These are phyloP conservation scores for Pneumocystis sp. DNA, from an alignment of 1,139 yeast species.

Conservation along the genomic window DNA sequence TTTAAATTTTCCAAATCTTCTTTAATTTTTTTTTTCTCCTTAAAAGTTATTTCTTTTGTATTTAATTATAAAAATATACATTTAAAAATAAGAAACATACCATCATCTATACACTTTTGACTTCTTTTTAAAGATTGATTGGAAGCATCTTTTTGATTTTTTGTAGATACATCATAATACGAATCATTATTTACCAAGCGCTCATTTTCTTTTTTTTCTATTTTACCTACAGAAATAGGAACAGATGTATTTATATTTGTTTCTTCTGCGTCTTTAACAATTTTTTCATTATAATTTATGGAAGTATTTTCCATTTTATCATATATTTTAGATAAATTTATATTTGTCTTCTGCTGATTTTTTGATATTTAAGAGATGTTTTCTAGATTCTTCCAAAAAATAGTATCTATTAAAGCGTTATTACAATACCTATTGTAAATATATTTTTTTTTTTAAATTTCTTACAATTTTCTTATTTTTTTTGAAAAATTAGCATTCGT, in stretches of 20 bases:
- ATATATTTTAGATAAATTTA: not conserved
- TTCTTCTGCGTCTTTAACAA: not conserved
- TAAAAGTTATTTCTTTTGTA: not conserved
- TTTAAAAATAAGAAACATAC: not conserved
- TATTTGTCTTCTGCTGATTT: not conserved
- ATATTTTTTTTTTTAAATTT: not conserved
- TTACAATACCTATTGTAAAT: not conserved
- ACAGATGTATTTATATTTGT: not conserved
- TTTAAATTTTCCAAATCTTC: not conserved
- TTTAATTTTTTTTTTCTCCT: not conserved
- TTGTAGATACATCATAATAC: not conserved
- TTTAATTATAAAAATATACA: not conserved
- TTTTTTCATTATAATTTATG: not conserved
- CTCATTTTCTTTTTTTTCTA: not conserved
- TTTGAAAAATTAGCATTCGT: not conserved
- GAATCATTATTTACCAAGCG: not conserved
- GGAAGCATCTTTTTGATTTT: not conserved
- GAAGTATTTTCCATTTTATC: not conserved
- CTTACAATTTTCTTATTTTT: not conserved
- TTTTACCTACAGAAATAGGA: not conserved
- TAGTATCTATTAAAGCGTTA: not conserved
- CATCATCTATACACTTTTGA: not conserved
- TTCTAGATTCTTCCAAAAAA: not conserved
- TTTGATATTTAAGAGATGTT: not conserved
- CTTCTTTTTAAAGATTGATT: not conserved